These are phyloP conservation scores for Balamuthia mandrillaris DNA, from an alignment of 208 protist genomes.

Conservation along the genomic window DNA sequence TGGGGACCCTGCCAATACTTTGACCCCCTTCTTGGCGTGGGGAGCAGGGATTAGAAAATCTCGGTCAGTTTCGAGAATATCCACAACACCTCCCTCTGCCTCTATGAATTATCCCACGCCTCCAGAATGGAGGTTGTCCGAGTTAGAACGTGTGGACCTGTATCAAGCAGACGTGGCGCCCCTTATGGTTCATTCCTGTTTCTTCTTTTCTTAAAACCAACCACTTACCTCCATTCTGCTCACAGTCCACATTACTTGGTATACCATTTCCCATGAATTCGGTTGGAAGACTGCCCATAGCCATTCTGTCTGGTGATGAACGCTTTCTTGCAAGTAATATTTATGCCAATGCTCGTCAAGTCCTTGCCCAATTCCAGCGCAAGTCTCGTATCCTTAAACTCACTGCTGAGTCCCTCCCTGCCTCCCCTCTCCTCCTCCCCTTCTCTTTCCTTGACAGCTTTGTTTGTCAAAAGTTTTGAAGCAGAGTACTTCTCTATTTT, in stretches of 20 bases:
- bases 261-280: slow-evolving; percentile 61
- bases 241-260: slow-evolving; percentile 44
- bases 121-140: slow-evolving; percentile 30
- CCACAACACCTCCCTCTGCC: not conserved
- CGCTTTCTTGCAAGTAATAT: slow-evolving; percentile 7
- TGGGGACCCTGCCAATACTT: slow-evolving; percentile 67
- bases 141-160: slow-evolving; percentile 48
- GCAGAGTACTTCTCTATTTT: slow-evolving; percentile 31
- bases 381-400: slow-evolving; percentile 7
- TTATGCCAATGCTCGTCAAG: slow-evolving; percentile 52
- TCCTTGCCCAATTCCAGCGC: slow-evolving; percentile 49
- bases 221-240: not conserved
- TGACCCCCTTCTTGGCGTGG: slow-evolving; percentile 67
- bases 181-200: slow-evolving; percentile 46
- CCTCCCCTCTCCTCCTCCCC: too few relatives aligned
- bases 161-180: slow-evolving; percentile 69
- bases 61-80: not conserved
- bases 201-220: not conserved
- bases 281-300: slow-evolving; percentile 55
- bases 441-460: too few relatives aligned
- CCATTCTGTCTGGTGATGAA: not conserved
- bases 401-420: too few relatives aligned
- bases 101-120: slow-evolving; percentile 20
- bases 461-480: slow-evolving; percentile 1
- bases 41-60: slow-evolving; percentile 25